Base-by-base conservation (phyloP, 1,284 basidiomycete species). In the Exobasidium cylindrosporum region DNA sequence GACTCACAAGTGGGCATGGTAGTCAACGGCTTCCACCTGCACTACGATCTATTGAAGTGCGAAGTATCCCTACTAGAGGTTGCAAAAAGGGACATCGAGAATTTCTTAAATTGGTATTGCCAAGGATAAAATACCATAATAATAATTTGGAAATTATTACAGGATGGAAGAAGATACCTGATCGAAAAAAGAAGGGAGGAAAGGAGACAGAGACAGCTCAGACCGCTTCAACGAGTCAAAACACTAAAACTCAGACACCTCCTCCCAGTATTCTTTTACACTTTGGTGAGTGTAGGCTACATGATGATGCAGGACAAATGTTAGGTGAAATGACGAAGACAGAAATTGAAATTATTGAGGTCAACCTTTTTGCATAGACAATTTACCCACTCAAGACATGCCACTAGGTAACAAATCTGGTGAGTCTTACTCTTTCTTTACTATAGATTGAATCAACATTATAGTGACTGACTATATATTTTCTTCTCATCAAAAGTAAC, bases 121-220 rank as follows among this genome's bases (percentile, higher is more conserved):
- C 47, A 28, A 50, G 47, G 26, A 50, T 50, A 23, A 50, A 50
- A 24, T 50, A 21, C 26, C n/a, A 50, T 24, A 50, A 50, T 13
- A 21, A 50, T 24, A 24, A 14, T 50, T 28, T 50, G n/a, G 47
- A 50, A 24, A 50, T 50, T 26, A 28, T 21, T 28, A 28, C 26
- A 26, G n/a, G 26, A 23, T 50, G 47, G 47, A 50, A 21, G 2
- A 28, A 50, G 13, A 28, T 21, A 24, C 5, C 26, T 6, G 4
- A 21, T 6, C 21, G 26, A 24, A 50, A 50, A 24, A 50, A 24
- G 14, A 50, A 28, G 26, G 26, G 26, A 24, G 14, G 13, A 28
- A 24, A 21, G 26, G 26, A 13, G 21, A 21, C 14, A 43, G 5
- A 50, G 14, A 14, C 26, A 50, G n/a, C 47, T 28, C 21, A 45